Percentiles rank a stretch among this genome's conserved stretches.
These are phyloP conservation scores for Boletus rubescentipes DNA, from an alignment of 768 basidiomycete species.

Conservation along the genomic window DNA sequence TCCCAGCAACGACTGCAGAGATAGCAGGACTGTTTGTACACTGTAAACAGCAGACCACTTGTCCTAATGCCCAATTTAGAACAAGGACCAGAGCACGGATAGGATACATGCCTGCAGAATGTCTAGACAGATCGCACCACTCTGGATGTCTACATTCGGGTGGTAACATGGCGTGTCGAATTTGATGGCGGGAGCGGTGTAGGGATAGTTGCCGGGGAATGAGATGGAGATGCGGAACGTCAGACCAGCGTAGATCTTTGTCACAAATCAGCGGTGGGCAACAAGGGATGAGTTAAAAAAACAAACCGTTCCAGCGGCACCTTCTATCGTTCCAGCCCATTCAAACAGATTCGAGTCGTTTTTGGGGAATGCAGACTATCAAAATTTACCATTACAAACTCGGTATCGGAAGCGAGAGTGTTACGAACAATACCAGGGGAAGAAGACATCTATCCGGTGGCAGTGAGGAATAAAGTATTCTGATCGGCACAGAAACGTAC, in stretches of 20 bases:
- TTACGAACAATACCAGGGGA: conserved; percentile 80
- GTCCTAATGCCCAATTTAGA: conserved; percentile 48
- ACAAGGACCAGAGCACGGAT: not conserved
- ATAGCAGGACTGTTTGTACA: conserved; percentile 85
- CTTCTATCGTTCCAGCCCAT: conserved; percentile 88
- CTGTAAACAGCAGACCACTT: conserved; percentile 95
- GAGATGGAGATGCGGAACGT: conserved; percentile 80
- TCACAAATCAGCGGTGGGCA: conserved; percentile 1
- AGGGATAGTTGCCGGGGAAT: conserved; percentile 89
- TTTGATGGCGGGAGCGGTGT: conserved; percentile 79
- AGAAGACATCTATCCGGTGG: conserved; percentile 67
- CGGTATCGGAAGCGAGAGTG: not conserved
- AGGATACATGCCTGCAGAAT: conserved; percentile 69
- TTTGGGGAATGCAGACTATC: conserved; percentile 86
- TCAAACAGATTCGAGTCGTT: conserved; percentile 85
- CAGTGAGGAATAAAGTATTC: conserved; percentile 1
- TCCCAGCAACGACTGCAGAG: conserved; percentile 84
- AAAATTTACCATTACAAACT: not conserved
- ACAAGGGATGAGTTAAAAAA: not conserved
- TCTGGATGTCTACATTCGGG: conserved; percentile 81
- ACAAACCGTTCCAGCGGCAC: conserved; percentile 63
- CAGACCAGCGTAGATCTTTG: conserved; percentile 74
- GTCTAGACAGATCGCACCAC: conserved; percentile 81
- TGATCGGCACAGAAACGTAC: conserved; percentile 40
- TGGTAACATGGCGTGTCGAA: conserved; percentile 91